Evolutionary conservation across 2,329 filamentous ascomycete genomes (phyloP).

Genomic region (Penicillium sp.): DNA sequence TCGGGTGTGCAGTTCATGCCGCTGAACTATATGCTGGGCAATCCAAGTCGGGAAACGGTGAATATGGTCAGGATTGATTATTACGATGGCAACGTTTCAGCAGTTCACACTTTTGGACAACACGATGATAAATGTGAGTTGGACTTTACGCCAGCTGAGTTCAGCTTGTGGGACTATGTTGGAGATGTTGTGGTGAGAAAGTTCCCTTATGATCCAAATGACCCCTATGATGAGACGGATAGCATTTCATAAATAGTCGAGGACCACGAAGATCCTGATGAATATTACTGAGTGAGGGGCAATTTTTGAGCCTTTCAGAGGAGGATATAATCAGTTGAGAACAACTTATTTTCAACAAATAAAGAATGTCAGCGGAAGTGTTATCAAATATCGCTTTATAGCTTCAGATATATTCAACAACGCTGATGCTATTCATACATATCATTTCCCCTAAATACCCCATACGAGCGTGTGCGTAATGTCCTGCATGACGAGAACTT

Average conservation of each 20-base stretch:
- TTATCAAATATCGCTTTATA: no score
- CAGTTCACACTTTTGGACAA: neutral
- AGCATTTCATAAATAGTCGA: neutral
- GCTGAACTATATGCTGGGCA: neutral
- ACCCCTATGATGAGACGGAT: neutral
- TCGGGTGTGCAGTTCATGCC: conserved; percentile 15
- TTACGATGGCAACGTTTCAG: neutral
- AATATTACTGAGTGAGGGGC: no score
- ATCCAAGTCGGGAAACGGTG: neutral
- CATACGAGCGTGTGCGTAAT: no score
- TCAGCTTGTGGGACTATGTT: neutral
- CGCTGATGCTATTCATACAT: no score
- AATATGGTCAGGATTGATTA: neutral
- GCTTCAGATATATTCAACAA: no score
- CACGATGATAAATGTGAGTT: neutral
- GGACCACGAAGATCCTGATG: no score
- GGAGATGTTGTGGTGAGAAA: neutral
- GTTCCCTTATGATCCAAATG: neutral
- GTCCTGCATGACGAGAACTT: no score
- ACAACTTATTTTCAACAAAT: no score
- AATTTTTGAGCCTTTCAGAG: no score
- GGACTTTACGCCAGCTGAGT: neutral
- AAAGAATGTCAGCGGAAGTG: no score
- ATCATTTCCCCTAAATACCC: no score
- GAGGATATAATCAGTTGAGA: no score